phyloP scores from a whole-genome alignment of 306 rosid species.

The Citrullus amarus region DNA sequence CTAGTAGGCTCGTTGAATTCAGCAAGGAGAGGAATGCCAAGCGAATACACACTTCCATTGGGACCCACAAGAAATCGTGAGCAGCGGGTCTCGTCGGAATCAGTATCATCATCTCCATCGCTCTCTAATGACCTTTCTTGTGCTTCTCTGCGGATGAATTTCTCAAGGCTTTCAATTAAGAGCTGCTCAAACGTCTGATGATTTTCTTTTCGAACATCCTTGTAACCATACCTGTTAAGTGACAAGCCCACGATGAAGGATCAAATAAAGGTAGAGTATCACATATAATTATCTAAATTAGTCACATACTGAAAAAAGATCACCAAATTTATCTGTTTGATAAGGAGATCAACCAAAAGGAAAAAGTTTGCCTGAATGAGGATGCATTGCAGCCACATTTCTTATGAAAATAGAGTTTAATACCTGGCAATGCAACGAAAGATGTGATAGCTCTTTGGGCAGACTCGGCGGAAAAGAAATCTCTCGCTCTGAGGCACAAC shows the following conservation, averaged over 20 bases:
- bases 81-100: slow-evolving; percentile 35
- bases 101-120: slow-evolving; percentile 64
- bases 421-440: slow-evolving; percentile 93
- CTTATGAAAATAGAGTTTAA: not conserved
- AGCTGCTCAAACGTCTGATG: slow-evolving; percentile 93
- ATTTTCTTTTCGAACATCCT: slow-evolving; percentile 91
- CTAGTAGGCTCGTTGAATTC: slow-evolving; percentile 30
- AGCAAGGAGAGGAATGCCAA: slow-evolving; percentile 67
- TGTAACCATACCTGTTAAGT: slow-evolving; percentile 70
- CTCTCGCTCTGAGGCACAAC: slow-evolving; percentile 95
- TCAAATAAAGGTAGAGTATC: not conserved
- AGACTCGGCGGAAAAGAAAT: slow-evolving; percentile 92
- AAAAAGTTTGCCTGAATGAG: not conserved
- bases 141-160: slow-evolving; percentile 87
- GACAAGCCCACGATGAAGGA: not conserved
- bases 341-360: not conserved
- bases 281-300: not conserved
- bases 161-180: slow-evolving; percentile 91
- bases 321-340: not conserved
- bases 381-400: not conserved
- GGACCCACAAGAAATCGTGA: slow-evolving; percentile 75
- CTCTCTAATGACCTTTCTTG: slow-evolving; percentile 86
- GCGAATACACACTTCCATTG: slow-evolving; percentile 86
- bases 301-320: not conserved
- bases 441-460: slow-evolving; percentile 78